Base-by-base conservation (phyloP, 129 eudicot genomes). In the Pittosporum tobira region DNA sequence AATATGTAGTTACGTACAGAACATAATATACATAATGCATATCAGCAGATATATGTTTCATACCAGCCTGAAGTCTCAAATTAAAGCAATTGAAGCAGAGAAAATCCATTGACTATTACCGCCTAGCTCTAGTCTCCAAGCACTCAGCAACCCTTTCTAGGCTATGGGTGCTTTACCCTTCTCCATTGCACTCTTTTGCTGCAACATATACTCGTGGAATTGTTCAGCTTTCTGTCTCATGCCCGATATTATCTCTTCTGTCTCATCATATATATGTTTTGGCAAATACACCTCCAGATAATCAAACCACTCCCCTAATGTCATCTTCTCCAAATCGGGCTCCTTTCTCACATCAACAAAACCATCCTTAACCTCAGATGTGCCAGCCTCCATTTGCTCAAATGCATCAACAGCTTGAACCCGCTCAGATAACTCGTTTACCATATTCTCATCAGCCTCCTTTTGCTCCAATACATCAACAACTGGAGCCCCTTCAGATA, bases 241-340 rank as follows among this genome's bases (percentile, higher is more conserved):
- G 12, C 52, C 66, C 10, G 44, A 60, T 25, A 81, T 66, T 50
- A 71, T 63, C 64, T 66, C 58, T 52, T 82, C 81, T 1, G 75
- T 64, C n/a, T 22, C 73, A 42, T 66, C 81, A 56, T 64, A 24
- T 43, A 90, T 83, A 22, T 83, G 80, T 38, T 74, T 79, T 0
- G 94, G 94, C 44, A 85, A 50, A 59, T 64, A 65, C 63, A 57
- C 81, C 65, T 76, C 89, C 68, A 85, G 38, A 66, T 68, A 86
- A 76, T 78, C 85, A 59, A 90, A 83, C 83, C 87, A 83, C 42
- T 86, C 84, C 15, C 79, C 87, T 13, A 90, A 16, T 1, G 94
- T 80, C 84, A 90, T 90, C 60, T 80, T 80, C 57, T 76, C 85
- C 66, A 90, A 80, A 64, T 78, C 80, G 13, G 25, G 21, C 66